Conservation (phyloP, 345 rosid genomes). For the Populus nigra region DNA sequence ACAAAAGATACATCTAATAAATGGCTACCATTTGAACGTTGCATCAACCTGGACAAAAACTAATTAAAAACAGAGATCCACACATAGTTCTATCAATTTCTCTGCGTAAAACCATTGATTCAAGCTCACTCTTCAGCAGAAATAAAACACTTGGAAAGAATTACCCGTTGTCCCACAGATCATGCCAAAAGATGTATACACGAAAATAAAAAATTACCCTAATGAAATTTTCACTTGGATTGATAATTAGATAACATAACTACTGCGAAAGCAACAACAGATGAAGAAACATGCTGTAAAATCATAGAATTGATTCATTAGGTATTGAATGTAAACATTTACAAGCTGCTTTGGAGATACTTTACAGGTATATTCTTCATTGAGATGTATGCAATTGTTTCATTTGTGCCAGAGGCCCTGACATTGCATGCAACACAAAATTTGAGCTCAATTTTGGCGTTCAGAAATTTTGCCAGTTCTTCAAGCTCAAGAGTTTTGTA, state of each 20-base stretch:
- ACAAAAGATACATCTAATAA: no score
- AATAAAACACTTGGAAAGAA: background rate
- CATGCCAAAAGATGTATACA: background rate
- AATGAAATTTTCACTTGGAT: background rate
- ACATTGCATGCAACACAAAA: background rate
- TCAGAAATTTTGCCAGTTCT: conserved; percentile 13
- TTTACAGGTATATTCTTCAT: conserved; percentile 24
- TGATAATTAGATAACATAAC: background rate
- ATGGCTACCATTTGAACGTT: background rate
- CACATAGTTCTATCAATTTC: background rate
- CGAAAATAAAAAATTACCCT: background rate
- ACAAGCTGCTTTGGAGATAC: conserved; percentile 18
- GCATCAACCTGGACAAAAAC: background rate
- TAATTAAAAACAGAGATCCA: background rate
- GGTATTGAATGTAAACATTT: conserved; percentile 15
- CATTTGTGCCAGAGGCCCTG: background rate
- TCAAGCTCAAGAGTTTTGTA: conserved; percentile 9
- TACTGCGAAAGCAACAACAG: background rate
- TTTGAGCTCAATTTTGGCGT: conserved; percentile 8
- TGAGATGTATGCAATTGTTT: background rate
- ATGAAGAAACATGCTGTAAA: background rate
- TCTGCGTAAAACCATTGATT: background rate
- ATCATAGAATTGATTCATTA: background rate
- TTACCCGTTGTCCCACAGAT: no score
- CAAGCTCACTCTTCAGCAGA: background rate